Base-by-base conservation (phyloP, 2,329 filamentous ascomycete species). In the Zalaria obscura region DNA sequence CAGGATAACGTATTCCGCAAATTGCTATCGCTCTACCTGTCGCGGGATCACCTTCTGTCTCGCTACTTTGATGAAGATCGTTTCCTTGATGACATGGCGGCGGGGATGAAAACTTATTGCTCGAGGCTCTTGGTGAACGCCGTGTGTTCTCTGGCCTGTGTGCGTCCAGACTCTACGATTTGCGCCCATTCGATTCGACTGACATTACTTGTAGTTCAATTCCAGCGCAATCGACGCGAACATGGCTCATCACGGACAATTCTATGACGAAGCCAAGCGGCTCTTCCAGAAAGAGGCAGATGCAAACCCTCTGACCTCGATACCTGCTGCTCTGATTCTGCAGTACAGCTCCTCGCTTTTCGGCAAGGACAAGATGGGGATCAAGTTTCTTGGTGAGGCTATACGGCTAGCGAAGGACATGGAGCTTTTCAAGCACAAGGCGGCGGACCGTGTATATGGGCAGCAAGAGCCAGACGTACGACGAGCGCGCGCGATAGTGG, bases 1-100 rank as follows among this genome's bases (percentile, higher is more conserved):
- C 42, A 48, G 11, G n/a, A 34, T 34, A 43, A 46, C 3, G 41
- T 43, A 27, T 43, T 49, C 18, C 38, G 42, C 27, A 48, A 49
- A 10, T 38, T 50, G 9, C 40, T 52, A 6, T 41, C 39, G 10
- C 35, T 46, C 25, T 53, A 49, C 39, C 46, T 52, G 10, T 39
- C 47, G 27, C 50, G 50, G 50, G 45, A 48, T 27, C 48, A 52
- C 28, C 45, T 44, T 7, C 46, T 47, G 28, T 50, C 46, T 27
- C 47, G 49, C 27, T 45, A 42, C 36, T 52, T 52, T 18, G 45
- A 49, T 4, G 48, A 50, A 29, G 36, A 47, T 35, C 40, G 46
- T 25, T 49, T 52, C 28, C 41, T 48, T 11, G 43, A 44, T 25
- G 50, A 50, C 27, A 36, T 50, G 34, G 42, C 27, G 4, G 32